A percentile compares a stretch with the other conserved stretches of the same genome.
These are phyloP conservation scores for Cornus florida DNA, from an alignment of 148 eudicot genomes.

Conservation along the genomic window DNA sequence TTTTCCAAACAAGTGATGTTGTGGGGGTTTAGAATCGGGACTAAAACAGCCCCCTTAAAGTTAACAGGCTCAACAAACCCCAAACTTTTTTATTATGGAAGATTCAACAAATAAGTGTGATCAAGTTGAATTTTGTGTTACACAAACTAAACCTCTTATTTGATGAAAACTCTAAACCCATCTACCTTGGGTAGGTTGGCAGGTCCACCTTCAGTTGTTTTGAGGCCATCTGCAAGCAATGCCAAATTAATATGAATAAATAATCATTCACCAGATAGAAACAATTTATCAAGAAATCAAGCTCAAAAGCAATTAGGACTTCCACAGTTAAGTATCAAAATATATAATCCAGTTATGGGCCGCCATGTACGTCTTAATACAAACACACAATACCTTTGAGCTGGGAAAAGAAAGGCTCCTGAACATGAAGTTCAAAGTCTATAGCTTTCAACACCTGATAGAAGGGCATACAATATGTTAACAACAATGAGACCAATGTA, in stretches of 20 bases:
- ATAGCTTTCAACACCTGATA: conserved; percentile 55
- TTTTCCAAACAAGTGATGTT: not conserved
- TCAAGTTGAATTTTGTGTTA: not conserved
- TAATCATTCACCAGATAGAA: too few species aligned
- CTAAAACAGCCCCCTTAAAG: too few species aligned
- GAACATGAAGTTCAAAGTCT: conserved; percentile 75
- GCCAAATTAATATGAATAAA: too few species aligned
- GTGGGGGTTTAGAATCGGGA: not conserved
- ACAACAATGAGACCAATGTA: not conserved
- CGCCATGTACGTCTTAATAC: not conserved
- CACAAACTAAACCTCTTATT: not conserved
- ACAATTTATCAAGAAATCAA: too few species aligned
- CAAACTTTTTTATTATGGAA: not conserved
- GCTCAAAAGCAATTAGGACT: too few species aligned
- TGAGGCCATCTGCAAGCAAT: conserved; percentile 55
- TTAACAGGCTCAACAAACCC: not conserved
- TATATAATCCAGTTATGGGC: not conserved
- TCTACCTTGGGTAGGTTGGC: not conserved
- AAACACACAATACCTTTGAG: conserved; percentile 53
- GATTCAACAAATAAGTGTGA: not conserved
- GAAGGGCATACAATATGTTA: not conserved
- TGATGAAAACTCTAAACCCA: not conserved
- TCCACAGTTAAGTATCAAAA: too few species aligned
- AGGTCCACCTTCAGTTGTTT: conserved; percentile 68
- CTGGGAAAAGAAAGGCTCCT: conserved; percentile 85